Percentiles rank a stretch among this genome's conserved stretches.
phyloP scores from a whole-genome alignment of 768 basidiomycete genomes.

The Suillus paluster region DNA sequence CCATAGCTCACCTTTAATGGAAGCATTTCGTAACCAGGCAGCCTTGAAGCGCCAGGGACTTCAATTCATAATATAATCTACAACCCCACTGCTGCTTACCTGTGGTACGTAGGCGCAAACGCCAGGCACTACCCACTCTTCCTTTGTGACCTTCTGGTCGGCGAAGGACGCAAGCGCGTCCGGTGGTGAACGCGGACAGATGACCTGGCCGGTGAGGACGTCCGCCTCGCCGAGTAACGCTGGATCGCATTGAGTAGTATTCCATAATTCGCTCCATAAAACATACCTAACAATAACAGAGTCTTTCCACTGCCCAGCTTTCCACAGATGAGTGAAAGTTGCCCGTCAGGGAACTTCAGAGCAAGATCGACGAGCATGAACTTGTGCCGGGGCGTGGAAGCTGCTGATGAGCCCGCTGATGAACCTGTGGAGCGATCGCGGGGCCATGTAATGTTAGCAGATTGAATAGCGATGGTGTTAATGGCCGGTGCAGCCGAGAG shows the following conservation, averaged over 20 bases:
- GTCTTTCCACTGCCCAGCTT: slow-evolving; percentile 92
- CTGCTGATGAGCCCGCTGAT: slow-evolving; percentile 59
- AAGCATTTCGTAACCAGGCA: slow-evolving; percentile 77
- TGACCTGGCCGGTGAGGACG: slow-evolving; percentile 76
- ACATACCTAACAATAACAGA: slow-evolving; percentile 68
- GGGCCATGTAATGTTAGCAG: slow-evolving; percentile 91
- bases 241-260: slow-evolving; percentile 30
- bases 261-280: background rate
- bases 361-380: slow-evolving; percentile 83
- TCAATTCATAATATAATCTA: slow-evolving; percentile 44
- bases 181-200: slow-evolving; percentile 85
- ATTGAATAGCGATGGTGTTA: slow-evolving; percentile 71
- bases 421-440: slow-evolving; percentile 66
- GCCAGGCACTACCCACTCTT: slow-evolving; percentile 78
- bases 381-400: slow-evolving; percentile 75
- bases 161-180: slow-evolving; percentile 71
- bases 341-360: slow-evolving; percentile 76
- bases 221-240: slow-evolving; percentile 90
- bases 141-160: slow-evolving; percentile 43
- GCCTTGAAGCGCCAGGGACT: slow-evolving; percentile 39
- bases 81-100: slow-evolving; percentile 38
- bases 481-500: slow-evolving; percentile 51
- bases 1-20: slow-evolving; percentile 50
- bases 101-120: slow-evolving; percentile 90
- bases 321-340: slow-evolving; percentile 85